Conservation (phyloP, 2,329 filamentous ascomycete genomes). For the Penicillium hordei region DNA sequence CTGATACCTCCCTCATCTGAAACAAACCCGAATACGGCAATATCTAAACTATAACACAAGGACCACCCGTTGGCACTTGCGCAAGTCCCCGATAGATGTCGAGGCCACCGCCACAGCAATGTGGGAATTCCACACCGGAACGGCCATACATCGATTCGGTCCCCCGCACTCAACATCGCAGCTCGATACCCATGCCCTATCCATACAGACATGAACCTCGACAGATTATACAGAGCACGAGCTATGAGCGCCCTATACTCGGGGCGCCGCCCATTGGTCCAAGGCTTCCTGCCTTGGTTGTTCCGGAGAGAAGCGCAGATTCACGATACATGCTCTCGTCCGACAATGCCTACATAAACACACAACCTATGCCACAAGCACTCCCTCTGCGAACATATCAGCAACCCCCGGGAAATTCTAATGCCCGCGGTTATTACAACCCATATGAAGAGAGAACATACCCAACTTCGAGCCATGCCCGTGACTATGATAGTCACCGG, state of each 20-base stretch:
- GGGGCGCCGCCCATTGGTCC: slow-evolving; percentile 12
- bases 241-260: slow-evolving; percentile 20
- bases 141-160: slow-evolving; percentile 21
- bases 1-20: not conserved
- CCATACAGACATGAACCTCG: slow-evolving; percentile 27
- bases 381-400: slow-evolving; percentile 17
- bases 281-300: slow-evolving; percentile 18
- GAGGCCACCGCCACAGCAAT: slow-evolving; percentile 30
- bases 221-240: slow-evolving; percentile 11
- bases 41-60: slow-evolving; percentile 16
- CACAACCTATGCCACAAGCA: slow-evolving; percentile 20
- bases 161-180: slow-evolving; percentile 13
- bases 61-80: slow-evolving; percentile 10
- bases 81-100: slow-evolving; percentile 31
- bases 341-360: slow-evolving; percentile 21
- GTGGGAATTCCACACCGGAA: slow-evolving; percentile 28
- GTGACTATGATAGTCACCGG: slow-evolving; percentile 26
- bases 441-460: slow-evolving; percentile 25
- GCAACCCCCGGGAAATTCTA: slow-evolving; percentile 7
- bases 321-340: slow-evolving; percentile 26
- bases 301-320: slow-evolving; percentile 20
- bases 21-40: slow-evolving; percentile 11
- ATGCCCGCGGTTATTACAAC: slow-evolving; percentile 18
- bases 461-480: slow-evolving; percentile 19
- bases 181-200: slow-evolving; percentile 18